A percentile compares a stretch with the other conserved stretches of the same genome.
These are phyloP conservation scores for Ploettnerulaceae sp. DNA, from an alignment of 2,329 filamentous ascomycete species.

Conservation along the genomic window DNA sequence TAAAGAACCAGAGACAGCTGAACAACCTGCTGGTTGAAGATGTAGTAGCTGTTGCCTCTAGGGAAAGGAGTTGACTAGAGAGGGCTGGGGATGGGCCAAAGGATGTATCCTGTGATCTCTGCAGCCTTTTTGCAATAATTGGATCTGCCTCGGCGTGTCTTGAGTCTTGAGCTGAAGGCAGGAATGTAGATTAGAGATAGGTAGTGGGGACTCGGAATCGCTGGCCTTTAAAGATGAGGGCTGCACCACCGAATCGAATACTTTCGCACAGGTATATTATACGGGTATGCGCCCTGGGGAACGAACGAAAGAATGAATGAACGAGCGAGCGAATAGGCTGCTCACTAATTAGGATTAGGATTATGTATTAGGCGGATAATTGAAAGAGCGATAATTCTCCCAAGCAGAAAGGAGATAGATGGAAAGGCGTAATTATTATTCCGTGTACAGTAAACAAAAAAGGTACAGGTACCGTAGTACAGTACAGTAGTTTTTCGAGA, in stretches of 20 bases:
- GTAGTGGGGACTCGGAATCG: constrained; percentile 1
- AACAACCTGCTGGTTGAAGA: constrained; percentile 13
- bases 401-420: constrained; percentile 12
- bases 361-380: constrained; percentile 2
- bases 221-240: constrained; percentile 9
- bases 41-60: constrained; percentile 6
- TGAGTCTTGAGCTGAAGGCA: constrained; percentile 8
- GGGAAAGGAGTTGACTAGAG: constrained; percentile 2
- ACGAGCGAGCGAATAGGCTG: too few species aligned
- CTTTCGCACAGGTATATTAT: constrained; percentile 6
- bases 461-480: too few species aligned
- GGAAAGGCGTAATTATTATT: constrained; percentile 19
- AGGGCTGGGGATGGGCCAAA: not conserved
- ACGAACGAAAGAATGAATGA: constrained; percentile 5
- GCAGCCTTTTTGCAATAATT: constrained; percentile 2
- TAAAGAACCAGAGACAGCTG: constrained; percentile 4
- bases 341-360: constrained; percentile 11
- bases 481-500: too few species aligned
- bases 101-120: not conserved
- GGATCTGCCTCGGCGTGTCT: constrained; percentile 7
- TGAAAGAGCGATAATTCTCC: constrained; percentile 7
- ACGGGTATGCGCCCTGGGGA: constrained; percentile 4
- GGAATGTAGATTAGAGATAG: constrained; percentile 7
- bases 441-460: too few species aligned
- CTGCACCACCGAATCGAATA: not conserved